phyloP scores from a whole-genome alignment of 1,284 basidiomycete genomes.

The Agaricales sp. region DNA sequence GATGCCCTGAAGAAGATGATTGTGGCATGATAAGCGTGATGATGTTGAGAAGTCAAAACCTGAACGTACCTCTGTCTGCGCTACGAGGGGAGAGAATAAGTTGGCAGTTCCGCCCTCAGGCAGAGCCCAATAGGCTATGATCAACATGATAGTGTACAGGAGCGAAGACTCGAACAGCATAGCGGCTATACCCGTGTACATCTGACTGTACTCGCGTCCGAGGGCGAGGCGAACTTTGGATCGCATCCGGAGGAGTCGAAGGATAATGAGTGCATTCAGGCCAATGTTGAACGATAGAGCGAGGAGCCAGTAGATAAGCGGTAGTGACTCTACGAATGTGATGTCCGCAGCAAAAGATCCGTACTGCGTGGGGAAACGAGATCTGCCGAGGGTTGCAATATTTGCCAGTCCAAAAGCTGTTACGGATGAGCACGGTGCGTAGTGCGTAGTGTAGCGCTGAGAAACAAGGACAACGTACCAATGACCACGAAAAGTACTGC shows the following conservation, averaged over 20 bases:
- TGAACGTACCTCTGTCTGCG: not conserved
- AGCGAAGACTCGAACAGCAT: not conserved
- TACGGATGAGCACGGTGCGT: no score
- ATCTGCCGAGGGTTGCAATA: no score
- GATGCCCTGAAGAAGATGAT: no score
- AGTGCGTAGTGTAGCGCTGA: no score
- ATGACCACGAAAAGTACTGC: not conserved
- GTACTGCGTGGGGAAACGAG: no score
- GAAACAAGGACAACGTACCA: no score
- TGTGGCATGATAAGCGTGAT: slow-evolving; percentile 8
- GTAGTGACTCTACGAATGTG: no score
- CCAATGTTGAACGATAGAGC: no score
- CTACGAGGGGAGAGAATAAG: not conserved
- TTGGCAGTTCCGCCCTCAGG: not conserved
- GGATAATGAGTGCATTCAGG: not conserved
- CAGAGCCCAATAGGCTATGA: not conserved
- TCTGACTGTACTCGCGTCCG: not conserved
- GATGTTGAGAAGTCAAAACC: not conserved
- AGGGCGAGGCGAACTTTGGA: not conserved
- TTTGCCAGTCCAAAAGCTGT: no score
- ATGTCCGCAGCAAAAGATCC: no score
- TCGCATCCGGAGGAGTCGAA: not conserved
- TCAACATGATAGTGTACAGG: not conserved
- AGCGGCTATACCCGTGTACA: not conserved
- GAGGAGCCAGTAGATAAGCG: no score